Percentiles rank a stretch among this genome's conserved stretches.
Evolutionary conservation across 371 early-diverging fungal species (phyloP).

Genomic region (Mortierella sp.): DNA sequence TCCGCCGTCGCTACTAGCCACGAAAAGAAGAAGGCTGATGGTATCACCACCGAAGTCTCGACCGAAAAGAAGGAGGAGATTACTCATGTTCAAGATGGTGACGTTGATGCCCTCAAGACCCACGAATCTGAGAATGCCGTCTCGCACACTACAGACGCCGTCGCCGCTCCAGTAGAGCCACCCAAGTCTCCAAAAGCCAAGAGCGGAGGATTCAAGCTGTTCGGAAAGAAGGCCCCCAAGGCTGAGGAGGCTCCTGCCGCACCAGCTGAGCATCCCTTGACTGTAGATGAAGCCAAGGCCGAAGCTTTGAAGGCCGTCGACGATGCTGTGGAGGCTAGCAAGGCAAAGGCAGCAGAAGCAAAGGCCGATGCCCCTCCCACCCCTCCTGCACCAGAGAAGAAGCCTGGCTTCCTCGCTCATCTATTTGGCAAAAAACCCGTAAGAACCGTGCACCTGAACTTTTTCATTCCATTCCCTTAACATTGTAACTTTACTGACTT

Average conservation of each 20-base stretch:
- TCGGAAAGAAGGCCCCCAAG: slow-evolving; percentile 54
- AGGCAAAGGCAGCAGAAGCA: slow-evolving; percentile 47
- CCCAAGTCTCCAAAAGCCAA: slow-evolving; percentile 50
- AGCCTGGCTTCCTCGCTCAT: slow-evolving; percentile 43
- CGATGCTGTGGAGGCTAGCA: slow-evolving; percentile 53
- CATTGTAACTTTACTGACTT: neutral
- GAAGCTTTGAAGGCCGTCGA: slow-evolving; percentile 54
- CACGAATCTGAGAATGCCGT: slow-evolving; percentile 56
- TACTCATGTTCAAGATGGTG: slow-evolving; percentile 48
- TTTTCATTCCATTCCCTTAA: neutral
- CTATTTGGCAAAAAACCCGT: slow-evolving; percentile 54
- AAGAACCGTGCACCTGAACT: neutral
- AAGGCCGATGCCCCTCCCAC: slow-evolving; percentile 37
- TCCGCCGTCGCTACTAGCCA: slow-evolving; percentile 52
- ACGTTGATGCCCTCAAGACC: slow-evolving; percentile 56
- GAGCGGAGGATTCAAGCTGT: slow-evolving; percentile 53
- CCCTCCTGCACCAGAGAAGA: slow-evolving; percentile 48
- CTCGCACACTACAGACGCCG: slow-evolving; percentile 49
- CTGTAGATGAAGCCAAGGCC: slow-evolving; percentile 53
- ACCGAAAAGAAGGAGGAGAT: slow-evolving; percentile 57
- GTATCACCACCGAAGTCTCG: slow-evolving; percentile 46
- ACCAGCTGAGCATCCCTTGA: slow-evolving; percentile 28
- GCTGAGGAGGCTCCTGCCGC: slow-evolving; percentile 38
- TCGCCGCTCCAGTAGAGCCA: slow-evolving; percentile 30
- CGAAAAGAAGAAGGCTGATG: slow-evolving; percentile 54